These are phyloP conservation scores for Debaryomyces psychrophilus DNA, from an alignment of 1,139 yeast genomes.

Conservation along the genomic window DNA sequence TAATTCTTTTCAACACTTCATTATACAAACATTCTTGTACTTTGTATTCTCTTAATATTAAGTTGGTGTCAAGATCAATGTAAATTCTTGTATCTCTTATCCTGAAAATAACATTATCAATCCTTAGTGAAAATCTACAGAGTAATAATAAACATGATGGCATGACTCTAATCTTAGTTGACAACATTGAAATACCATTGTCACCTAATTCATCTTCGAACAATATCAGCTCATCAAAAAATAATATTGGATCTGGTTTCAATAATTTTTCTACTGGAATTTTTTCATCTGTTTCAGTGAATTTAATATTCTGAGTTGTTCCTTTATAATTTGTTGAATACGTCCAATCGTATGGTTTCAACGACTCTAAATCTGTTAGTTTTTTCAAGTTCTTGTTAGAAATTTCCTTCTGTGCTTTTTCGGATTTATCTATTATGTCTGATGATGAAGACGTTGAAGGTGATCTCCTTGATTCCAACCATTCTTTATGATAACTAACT, in stretches of 20 bases:
- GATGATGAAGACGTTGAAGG: slow-evolving; percentile 23
- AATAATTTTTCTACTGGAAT: slow-evolving; percentile 74
- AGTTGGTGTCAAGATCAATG: slow-evolving; percentile 70
- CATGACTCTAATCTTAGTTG: slow-evolving; percentile 88
- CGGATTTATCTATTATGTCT: slow-evolving; percentile 27
- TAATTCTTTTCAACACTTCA: slow-evolving; percentile 47
- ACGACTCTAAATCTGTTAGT: slow-evolving; percentile 45
- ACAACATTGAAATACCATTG: slow-evolving; percentile 82
- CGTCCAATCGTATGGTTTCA: slow-evolving; percentile 95
- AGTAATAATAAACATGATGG: slow-evolving; percentile 72
- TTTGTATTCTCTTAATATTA: slow-evolving; percentile 75
- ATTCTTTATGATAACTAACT: slow-evolving; percentile 87
- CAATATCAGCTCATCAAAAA: slow-evolving; percentile 84
- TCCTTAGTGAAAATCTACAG: slow-evolving; percentile 79
- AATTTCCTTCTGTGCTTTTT: slow-evolving; percentile 32
- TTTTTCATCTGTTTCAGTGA: slow-evolving; percentile 26
- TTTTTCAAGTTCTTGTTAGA: slow-evolving; percentile 34
- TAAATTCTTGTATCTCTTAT: slow-evolving; percentile 83
- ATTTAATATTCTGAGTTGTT: slow-evolving; percentile 32
- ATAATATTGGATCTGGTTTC: slow-evolving; percentile 81
- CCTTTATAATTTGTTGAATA: slow-evolving; percentile 84
- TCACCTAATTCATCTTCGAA: slow-evolving; percentile 97
- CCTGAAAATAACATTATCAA: slow-evolving; percentile 85
- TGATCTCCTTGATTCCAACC: slow-evolving; percentile 69
- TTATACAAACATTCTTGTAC: slow-evolving; percentile 71